Percentiles rank a stretch among this genome's conserved stretches.
phyloP scores from a whole-genome alignment of 2,329 filamentous ascomycete species.

The Fusarium sp. region DNA sequence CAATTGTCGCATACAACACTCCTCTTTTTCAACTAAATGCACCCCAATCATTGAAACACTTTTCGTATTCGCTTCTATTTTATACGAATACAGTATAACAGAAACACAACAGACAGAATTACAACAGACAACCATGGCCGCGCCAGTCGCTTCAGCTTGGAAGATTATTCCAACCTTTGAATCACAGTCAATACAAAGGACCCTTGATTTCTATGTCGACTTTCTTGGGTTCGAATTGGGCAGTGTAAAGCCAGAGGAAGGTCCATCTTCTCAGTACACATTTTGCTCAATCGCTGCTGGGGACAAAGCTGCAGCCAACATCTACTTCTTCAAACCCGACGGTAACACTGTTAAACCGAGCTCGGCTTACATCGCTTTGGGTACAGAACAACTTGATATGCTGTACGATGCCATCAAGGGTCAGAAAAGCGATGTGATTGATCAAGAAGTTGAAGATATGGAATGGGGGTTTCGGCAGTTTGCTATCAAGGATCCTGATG shows the following conservation, averaged over 20 bases:
- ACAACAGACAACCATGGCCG: background rate
- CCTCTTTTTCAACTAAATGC: slow-evolving; percentile 1
- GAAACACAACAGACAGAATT: background rate
- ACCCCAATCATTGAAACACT: background rate
- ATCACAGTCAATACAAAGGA: slow-evolving; percentile 25
- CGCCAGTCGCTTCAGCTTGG: slow-evolving; percentile 26
- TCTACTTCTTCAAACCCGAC: slow-evolving; percentile 33
- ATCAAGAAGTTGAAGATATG: slow-evolving; percentile 22
- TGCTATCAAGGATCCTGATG: slow-evolving; percentile 25
- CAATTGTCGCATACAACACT: slow-evolving; percentile 11
- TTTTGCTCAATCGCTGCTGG: slow-evolving; percentile 28
- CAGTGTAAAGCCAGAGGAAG: slow-evolving; percentile 20
- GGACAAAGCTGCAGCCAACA: slow-evolving; percentile 29
- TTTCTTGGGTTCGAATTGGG: slow-evolving; percentile 21
- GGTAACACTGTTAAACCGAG: slow-evolving; percentile 2
- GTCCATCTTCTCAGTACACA: slow-evolving; percentile 7
- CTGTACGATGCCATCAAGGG: slow-evolving; percentile 19
- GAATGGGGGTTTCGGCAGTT: slow-evolving; percentile 33
- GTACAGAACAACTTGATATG: slow-evolving; percentile 20
- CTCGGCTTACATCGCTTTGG: slow-evolving; percentile 24
- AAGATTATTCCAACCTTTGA: slow-evolving; percentile 32
- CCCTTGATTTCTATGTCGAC: slow-evolving; percentile 18
- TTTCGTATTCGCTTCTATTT: slow-evolving; percentile 30
- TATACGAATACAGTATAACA: slow-evolving; percentile 24
- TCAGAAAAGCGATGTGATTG: slow-evolving; percentile 9